These are phyloP conservation scores for Colletotrichum magnum DNA, from an alignment of 2,329 filamentous ascomycete species.

Conservation along the genomic window DNA sequence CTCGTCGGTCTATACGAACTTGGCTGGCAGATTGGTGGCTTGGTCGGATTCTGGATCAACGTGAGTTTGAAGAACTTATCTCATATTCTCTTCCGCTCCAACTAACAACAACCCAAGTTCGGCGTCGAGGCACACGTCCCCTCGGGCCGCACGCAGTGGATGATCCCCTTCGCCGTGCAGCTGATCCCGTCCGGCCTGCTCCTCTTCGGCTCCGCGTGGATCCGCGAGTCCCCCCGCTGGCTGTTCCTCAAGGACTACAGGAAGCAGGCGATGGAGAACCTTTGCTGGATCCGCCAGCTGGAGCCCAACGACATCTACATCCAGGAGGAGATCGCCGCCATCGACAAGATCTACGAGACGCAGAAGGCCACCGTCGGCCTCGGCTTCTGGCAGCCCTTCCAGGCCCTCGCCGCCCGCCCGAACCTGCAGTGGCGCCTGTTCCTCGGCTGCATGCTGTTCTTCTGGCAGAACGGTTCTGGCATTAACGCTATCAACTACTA, in stretches of 20 bases:
- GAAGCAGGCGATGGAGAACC: constrained; percentile 63
- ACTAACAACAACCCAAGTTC: constrained; percentile 36
- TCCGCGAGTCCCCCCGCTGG: constrained; percentile 72
- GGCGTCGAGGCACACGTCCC: constrained; percentile 40
- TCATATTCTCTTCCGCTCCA: constrained; percentile 38
- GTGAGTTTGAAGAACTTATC: constrained; percentile 44
- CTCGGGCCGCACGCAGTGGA: constrained; percentile 54
- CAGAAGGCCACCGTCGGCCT: constrained; percentile 67
- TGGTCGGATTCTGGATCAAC: constrained; percentile 67
- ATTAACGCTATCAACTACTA: constrained; percentile 79
- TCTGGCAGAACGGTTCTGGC: constrained; percentile 77
- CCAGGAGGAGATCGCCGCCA: constrained; percentile 72
- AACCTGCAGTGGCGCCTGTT: constrained; percentile 72
- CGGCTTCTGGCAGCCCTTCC: constrained; percentile 73
- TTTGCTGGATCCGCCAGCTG: constrained; percentile 70
- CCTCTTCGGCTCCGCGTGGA: constrained; percentile 61
- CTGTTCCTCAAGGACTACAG: constrained; percentile 68
- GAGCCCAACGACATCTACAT: constrained; percentile 68
- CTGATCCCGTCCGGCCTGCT: constrained; percentile 68
- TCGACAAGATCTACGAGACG: constrained; percentile 64
- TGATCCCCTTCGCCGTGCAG: constrained; percentile 67
- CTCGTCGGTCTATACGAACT: constrained; percentile 69
- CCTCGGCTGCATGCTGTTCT: constrained; percentile 74
- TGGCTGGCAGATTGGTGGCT: constrained; percentile 65
- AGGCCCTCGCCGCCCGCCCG: constrained; percentile 60